phyloP scores from a whole-genome alignment of 2,329 filamentous ascomycete species.

The Diaporthe citri region DNA sequence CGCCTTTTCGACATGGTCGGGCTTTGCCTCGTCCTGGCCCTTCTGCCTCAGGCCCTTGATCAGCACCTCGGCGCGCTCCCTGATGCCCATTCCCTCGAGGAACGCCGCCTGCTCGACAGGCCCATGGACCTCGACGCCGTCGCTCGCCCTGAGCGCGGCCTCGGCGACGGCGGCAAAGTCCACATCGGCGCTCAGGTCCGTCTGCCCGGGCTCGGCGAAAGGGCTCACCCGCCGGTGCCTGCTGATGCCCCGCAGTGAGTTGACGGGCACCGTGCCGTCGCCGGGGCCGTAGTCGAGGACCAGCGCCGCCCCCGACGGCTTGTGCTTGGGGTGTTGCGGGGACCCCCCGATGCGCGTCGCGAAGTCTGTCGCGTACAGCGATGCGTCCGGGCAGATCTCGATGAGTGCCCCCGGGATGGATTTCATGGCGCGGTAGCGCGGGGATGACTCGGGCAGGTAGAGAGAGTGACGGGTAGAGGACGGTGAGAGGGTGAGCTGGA shows the following conservation, averaged over 20 bases:
- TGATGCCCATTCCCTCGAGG: conserved; percentile 84
- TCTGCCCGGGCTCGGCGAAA: conserved; percentile 82
- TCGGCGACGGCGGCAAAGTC: conserved; percentile 92
- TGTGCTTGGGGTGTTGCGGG: conserved; percentile 63
- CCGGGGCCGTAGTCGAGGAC: conserved; percentile 94
- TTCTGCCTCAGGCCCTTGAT: conserved; percentile 56
- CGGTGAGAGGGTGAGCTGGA: conserved; percentile 85
- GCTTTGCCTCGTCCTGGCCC: conserved; percentile 53
- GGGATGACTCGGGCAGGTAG: conserved; percentile 85
- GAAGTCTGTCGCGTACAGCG: conserved; percentile 84
- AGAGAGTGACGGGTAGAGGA: conserved; percentile 83
- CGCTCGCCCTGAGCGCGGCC: conserved; percentile 79
- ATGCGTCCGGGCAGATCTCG: conserved; percentile 90
- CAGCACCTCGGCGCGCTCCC: conserved; percentile 79
- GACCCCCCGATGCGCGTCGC: conserved; percentile 85
- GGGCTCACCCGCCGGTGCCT: conserved; percentile 82
- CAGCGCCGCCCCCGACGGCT: conserved; percentile 86
- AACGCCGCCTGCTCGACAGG: conserved; percentile 89
- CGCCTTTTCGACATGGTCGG: conserved; percentile 75
- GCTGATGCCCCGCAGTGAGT: conserved; percentile 91
- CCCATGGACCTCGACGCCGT: conserved; percentile 90
- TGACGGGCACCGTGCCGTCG: conserved; percentile 79
- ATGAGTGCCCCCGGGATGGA: conserved; percentile 77
- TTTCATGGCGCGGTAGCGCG: conserved; percentile 83
- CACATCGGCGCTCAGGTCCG: conserved; percentile 92